Percentiles rank a stretch among this genome's conserved stretches.
Conservation (phyloP, 371 early-diverging fungal genomes). For the Conidiobolus incongruus region DNA sequence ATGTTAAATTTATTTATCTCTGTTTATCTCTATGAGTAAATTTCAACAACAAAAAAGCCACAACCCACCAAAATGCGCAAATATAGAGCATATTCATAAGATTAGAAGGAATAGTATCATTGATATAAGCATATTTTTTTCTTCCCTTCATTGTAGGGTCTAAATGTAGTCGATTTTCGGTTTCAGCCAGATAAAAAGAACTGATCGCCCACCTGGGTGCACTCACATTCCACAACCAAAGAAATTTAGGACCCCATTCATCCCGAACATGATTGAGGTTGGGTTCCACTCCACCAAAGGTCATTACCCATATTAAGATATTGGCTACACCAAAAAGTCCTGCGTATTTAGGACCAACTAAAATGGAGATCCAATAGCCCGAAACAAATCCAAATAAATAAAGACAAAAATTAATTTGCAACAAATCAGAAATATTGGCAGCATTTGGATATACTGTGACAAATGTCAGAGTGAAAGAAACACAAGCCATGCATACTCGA, state of each 20-base stretch:
- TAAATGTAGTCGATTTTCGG: conserved; percentile 11
- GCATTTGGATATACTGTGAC: conserved; percentile 15
- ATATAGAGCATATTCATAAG: conserved; percentile 11
- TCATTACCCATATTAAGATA: conserved; percentile 20
- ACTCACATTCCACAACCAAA: conserved; percentile 15
- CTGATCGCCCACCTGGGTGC: conserved; percentile 25
- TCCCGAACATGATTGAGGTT: conserved; percentile 12
- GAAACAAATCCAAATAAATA: conserved; percentile 12
- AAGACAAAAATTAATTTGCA: conserved; percentile 6
- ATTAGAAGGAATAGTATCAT: conserved; percentile 10
- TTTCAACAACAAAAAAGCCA: conserved; percentile 19
- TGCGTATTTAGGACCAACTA: conserved; percentile 12
- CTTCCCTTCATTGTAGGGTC: conserved; percentile 5
- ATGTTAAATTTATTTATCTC: conserved; percentile 5
- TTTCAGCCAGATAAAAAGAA: conserved; percentile 19
- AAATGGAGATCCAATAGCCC: conserved; percentile 18
- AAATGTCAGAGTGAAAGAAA: conserved; percentile 20
- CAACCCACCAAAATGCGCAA: conserved; percentile 14
- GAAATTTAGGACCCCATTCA: conserved; percentile 4
- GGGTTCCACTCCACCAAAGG: conserved; percentile 19
- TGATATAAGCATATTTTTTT: conserved; percentile 3
- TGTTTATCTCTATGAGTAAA: conserved; percentile 17
- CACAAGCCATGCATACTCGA: conserved; percentile 17
- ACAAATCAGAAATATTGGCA: conserved; percentile 3
- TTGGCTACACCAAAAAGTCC: conserved; percentile 17